Evolutionary conservation across 2,329 filamentous ascomycete species (phyloP), one percentile per base, ranked within the genome.

Genomic region (Aspergillus intermedius): DNA sequence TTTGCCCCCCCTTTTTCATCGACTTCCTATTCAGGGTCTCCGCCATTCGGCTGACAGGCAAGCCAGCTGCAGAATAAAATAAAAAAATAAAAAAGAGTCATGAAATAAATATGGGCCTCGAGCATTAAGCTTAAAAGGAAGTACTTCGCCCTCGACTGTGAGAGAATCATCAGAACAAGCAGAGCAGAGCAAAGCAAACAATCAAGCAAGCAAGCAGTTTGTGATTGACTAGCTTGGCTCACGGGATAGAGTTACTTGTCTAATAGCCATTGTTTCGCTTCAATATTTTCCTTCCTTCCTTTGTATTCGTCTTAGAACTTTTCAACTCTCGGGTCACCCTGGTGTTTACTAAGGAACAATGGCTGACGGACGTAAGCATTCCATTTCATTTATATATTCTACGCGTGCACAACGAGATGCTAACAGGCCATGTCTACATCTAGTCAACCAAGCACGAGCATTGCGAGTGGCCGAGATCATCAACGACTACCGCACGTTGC

Each of bases 401-500:
- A 30, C 12, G 25, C 4, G 25, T 10, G 10, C 10, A 12, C 21
- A 22, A 22, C 3, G 25, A 30, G 3, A 42, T 12, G n/a, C n/a
- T 42, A 23, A n/a, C 23, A 9, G 17, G 13, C 34, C 8, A 40
- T 28, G 12, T 2, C 25, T 43, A 10, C 37, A 40, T 15, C n/a
- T 40, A 84, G 81, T 82, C 57, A 84, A 84, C 61, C 75, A 83
- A 62, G 79, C 79, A 50, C 78, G 81, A 60, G 81, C 81, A 44
- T 72, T 84, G 63, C 77, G 81, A 56, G 69, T 84, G 55, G 73
- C 79, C 42, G 81, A 84, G 65, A 76, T 84, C 61, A 80, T 84
- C 70, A 77, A 76, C 54, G 81, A 84, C 67, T 84, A 81, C 61
- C 78, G 80, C 46, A 80, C 78, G 48, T 67, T 83, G 3, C 77